A percentile compares a stretch with the other conserved stretches of the same genome.
Conservation (phyloP, 2,329 filamentous ascomycete genomes). For the Didymella glomerata region DNA sequence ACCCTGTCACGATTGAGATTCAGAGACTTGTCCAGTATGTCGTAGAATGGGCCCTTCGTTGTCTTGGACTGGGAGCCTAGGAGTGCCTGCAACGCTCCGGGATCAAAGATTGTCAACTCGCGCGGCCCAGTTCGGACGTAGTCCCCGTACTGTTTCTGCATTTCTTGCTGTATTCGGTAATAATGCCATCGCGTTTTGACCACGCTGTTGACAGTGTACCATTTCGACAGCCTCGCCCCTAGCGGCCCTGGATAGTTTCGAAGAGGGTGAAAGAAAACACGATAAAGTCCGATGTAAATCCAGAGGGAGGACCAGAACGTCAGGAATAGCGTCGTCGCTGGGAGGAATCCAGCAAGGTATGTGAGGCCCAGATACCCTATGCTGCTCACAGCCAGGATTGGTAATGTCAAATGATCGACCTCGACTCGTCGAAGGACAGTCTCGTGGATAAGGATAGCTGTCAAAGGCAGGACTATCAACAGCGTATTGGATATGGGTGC, state of each 20-base stretch:
- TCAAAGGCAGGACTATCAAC: constrained; percentile 19
- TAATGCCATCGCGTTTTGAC: constrained; percentile 27
- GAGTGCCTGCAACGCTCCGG: constrained; percentile 32
- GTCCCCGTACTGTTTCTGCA: constrained; percentile 37
- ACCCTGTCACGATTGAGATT: constrained; percentile 39
- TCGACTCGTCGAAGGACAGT: constrained; percentile 29
- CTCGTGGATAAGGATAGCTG: constrained; percentile 27
- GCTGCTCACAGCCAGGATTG: constrained; percentile 21
- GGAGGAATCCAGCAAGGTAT: constrained; percentile 18
- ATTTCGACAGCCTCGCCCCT: constrained; percentile 35
- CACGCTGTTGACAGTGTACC: constrained; percentile 33
- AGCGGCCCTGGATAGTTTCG: constrained; percentile 33
- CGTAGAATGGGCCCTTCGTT: constrained; percentile 39
- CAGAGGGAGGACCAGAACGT: constrained; percentile 32
- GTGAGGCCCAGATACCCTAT: constrained; percentile 23
- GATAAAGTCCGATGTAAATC: constrained; percentile 34
- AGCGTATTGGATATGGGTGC: not conserved
- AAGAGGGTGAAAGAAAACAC: constrained; percentile 38
- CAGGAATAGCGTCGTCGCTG: constrained; percentile 21
- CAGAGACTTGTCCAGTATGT: constrained; percentile 33
- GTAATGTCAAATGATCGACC: constrained; percentile 28
- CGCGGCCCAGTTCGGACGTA: constrained; percentile 39
- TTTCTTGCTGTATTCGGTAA: constrained; percentile 28
- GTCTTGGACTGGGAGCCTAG: constrained; percentile 35
- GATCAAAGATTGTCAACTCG: constrained; percentile 38